Percentiles rank a stretch among this genome's conserved stretches.
Evolutionary conservation across 352 stramenopile species (phyloP).

Genomic region (Elongisporangium prolatum): DNA sequence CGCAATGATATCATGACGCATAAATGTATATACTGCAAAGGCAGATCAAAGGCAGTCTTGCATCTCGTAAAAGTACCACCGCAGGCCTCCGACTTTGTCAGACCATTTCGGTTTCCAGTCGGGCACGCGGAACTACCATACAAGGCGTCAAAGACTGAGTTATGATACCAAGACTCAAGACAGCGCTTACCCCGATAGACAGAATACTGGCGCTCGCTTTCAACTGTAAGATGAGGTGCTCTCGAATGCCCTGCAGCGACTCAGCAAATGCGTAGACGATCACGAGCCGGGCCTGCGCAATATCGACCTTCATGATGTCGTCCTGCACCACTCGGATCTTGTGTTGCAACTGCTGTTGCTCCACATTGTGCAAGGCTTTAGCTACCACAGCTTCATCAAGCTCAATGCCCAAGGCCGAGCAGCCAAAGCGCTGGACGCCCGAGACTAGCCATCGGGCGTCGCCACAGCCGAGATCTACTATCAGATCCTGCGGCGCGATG

Average conservation of each 20-base stretch:
- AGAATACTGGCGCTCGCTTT: constrained; percentile 37
- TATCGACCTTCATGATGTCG: constrained; percentile 54
- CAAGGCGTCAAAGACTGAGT: background rate
- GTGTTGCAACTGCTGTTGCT: constrained; percentile 16
- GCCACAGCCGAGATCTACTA: constrained; percentile 81
- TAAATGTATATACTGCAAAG: background rate
- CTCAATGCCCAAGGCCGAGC: constrained; percentile 66
- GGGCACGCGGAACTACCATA: constrained; percentile 63
- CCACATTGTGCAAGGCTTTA: constrained; percentile 21
- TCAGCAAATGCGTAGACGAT: constrained; percentile 85
- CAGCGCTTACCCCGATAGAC: constrained; percentile 63
- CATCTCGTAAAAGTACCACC: constrained; percentile 80
- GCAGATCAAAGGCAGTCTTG: constrained; percentile 9
- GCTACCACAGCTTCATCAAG: constrained; percentile 50
- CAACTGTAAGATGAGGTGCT: constrained; percentile 42
- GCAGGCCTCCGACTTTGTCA: constrained; percentile 41
- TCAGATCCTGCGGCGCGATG: constrained; percentile 35
- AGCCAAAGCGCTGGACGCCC: constrained; percentile 49
- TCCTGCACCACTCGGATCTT: constrained; percentile 42
- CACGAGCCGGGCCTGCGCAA: constrained; percentile 51
- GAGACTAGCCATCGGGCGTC: constrained; percentile 78
- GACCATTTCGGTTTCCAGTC: constrained; percentile 59
- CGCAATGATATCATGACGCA: background rate
- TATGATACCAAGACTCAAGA: background rate
- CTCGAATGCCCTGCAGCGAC: constrained; percentile 57